These are phyloP conservation scores for Clarireedia hainanense DNA, from an alignment of 2,329 filamentous ascomycete genomes.

Conservation along the genomic window DNA sequence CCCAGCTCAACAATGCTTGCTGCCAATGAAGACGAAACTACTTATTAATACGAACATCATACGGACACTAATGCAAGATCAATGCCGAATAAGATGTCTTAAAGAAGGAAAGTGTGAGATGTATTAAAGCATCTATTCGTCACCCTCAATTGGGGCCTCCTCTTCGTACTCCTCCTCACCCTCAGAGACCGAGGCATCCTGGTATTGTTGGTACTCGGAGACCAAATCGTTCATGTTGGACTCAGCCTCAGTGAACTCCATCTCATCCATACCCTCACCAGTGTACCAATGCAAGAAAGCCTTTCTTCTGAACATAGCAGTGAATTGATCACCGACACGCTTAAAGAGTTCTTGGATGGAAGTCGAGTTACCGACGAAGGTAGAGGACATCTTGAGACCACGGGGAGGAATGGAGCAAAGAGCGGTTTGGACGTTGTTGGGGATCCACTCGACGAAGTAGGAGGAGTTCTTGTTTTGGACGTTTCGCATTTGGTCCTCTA, in stretches of 20 bases:
- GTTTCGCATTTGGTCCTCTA: constrained; percentile 99
- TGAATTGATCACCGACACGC: constrained; percentile 99
- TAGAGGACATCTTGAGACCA: constrained; percentile 98
- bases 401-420: constrained; percentile 98
- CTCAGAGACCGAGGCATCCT: constrained; percentile 96
- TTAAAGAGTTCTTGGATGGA: constrained; percentile 99
- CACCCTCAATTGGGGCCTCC: constrained; percentile 70
- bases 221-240: constrained; percentile 99
- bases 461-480: constrained; percentile 99
- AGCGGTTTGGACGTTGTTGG: constrained; percentile 99
- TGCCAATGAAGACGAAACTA: constrained; percentile 16
- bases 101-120: constrained; percentile 12
- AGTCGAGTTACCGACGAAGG: constrained; percentile 98
- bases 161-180: constrained; percentile 89
- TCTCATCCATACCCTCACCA: constrained; percentile 99
- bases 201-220: constrained; percentile 99
- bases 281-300: constrained; percentile 99
- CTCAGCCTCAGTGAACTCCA: constrained; percentile 99
- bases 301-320: constrained; percentile 99
- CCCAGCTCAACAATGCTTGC: constrained; percentile 19
- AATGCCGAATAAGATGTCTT: constrained; percentile 13
- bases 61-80: constrained; percentile 14
- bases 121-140: constrained; percentile 32
- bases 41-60: constrained; percentile 20
- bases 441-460: constrained; percentile 99